These are phyloP conservation scores for Jaapia argillacea DNA, from an alignment of 768 basidiomycete genomes.

Conservation along the genomic window DNA sequence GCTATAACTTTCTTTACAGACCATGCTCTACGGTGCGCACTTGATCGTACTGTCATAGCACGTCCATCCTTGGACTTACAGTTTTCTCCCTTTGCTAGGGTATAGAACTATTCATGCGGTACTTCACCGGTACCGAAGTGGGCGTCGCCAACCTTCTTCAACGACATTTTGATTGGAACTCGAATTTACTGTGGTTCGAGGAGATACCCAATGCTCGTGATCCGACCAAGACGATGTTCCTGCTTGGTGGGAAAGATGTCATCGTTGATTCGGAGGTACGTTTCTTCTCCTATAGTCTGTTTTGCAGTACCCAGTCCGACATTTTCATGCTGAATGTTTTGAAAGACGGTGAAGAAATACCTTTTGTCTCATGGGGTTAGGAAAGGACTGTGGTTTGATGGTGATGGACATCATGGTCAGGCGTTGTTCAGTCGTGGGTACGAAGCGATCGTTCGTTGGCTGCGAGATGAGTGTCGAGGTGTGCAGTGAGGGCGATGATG, in stretches of 20 bases:
- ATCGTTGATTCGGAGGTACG: constrained; percentile 71
- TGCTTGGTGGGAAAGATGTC: constrained; percentile 73
- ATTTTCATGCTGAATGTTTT: constrained; percentile 8
- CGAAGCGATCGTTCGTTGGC: constrained; percentile 44
- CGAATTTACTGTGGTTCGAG: constrained; percentile 85
- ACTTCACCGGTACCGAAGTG: constrained; percentile 81
- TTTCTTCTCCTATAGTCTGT: background rate
- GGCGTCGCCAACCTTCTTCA: constrained; percentile 82
- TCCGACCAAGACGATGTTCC: constrained; percentile 53
- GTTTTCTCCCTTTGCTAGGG: too few relatives aligned
- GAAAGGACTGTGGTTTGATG: constrained; percentile 48
- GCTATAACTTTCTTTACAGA: constrained; percentile 91
- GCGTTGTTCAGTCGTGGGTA: constrained; percentile 38
- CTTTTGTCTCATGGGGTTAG: constrained; percentile 55
- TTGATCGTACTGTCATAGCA: too few relatives aligned
- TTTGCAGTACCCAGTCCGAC: background rate
- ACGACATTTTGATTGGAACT: constrained; percentile 76
- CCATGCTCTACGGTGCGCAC: too few relatives aligned
- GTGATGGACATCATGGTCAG: constrained; percentile 45
- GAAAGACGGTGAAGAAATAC: too few relatives aligned
- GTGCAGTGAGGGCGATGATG: too few relatives aligned
- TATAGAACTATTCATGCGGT: constrained; percentile 72
- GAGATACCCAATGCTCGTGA: constrained; percentile 78
- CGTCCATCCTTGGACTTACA: too few relatives aligned
- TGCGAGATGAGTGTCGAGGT: too few relatives aligned